These are phyloP conservation scores for Triglochin maritima DNA, from an alignment of 106 monocot species.

Conservation along the genomic window DNA sequence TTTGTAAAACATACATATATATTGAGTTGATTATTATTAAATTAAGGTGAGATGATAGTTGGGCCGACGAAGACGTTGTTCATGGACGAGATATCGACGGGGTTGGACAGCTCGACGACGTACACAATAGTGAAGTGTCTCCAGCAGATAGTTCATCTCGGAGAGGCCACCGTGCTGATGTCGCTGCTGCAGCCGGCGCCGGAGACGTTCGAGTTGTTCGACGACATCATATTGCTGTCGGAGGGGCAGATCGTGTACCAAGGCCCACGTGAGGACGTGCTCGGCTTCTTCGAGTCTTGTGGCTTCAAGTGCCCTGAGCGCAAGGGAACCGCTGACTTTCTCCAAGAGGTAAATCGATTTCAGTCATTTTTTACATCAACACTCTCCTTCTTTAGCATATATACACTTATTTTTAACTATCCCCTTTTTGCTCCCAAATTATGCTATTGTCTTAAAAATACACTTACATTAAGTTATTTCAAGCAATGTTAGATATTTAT, in stretches of 20 bases:
- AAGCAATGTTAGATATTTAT: not conserved
- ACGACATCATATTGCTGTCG: constrained; percentile 77
- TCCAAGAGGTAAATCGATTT: constrained; percentile 53
- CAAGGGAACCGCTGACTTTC: constrained; percentile 74
- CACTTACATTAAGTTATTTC: not conserved
- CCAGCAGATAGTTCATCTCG: constrained; percentile 13
- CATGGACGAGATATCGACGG: constrained; percentile 46
- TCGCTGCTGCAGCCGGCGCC: constrained; percentile 16
- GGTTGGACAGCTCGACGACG: constrained; percentile 39
- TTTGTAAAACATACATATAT: too few relatives aligned
- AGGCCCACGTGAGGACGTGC: constrained; percentile 58
- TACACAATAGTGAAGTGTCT: constrained; percentile 30
- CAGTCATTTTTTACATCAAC: not conserved
- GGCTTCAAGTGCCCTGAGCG: constrained; percentile 76
- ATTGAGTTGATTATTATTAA: not conserved
- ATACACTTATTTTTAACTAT: not conserved
- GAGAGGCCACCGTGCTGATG: constrained; percentile 7
- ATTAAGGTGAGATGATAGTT: constrained; percentile 33
- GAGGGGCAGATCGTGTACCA: constrained; percentile 87
- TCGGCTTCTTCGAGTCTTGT: constrained; percentile 57
- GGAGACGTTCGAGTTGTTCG: constrained; percentile 39
- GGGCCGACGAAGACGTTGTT: constrained; percentile 22
- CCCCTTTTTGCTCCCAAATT: not conserved
- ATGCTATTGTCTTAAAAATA: not conserved
- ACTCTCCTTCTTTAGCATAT: too few relatives aligned